Percentiles rank a stretch among this genome's conserved stretches.
Conservation (phyloP, 306 rosid genomes). For the Notholithocarpus densiflorus region DNA sequence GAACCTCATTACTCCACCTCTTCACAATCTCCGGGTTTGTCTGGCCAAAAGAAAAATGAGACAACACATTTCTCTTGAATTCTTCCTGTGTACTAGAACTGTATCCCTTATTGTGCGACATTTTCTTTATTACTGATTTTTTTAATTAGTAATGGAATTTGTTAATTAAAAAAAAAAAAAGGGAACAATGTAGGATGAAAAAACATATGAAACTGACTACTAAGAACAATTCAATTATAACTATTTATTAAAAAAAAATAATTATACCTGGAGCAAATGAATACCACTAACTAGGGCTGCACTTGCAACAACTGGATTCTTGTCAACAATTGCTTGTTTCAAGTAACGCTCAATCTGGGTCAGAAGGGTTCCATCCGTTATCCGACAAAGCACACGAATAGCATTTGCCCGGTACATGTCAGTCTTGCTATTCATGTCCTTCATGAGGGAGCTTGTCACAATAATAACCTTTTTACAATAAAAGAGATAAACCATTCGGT, state of each 20-base stretch:
- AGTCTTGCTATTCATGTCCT: slow-evolving; percentile 98
- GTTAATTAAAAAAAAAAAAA: background rate
- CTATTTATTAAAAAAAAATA: too few species aligned
- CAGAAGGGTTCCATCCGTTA: slow-evolving; percentile 96
- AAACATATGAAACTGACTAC: background rate
- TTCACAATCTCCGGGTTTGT: slow-evolving; percentile 96
- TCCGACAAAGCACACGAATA: slow-evolving; percentile 94
- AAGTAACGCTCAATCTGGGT: slow-evolving; percentile 94
- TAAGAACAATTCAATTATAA: background rate
- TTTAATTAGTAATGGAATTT: too few species aligned
- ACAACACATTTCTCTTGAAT: background rate
- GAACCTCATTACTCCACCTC: slow-evolving; percentile 99
- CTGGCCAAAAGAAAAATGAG: slow-evolving; percentile 28
- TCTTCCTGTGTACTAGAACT: too few species aligned
- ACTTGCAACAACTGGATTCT: slow-evolving; percentile 99
- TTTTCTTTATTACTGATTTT: too few species aligned
- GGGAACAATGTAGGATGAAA: slow-evolving; percentile 6
- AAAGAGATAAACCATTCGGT: slow-evolving; percentile 30
- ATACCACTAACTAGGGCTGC: slow-evolving; percentile 97
- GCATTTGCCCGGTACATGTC: slow-evolving; percentile 99
- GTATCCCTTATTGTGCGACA: too few species aligned
- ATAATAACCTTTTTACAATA: slow-evolving; percentile 63
- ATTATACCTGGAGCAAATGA: slow-evolving; percentile 90
- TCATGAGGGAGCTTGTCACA: slow-evolving; percentile 98
- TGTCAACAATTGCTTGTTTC: slow-evolving; percentile 97